These are phyloP conservation scores for Zancudomyces culisetae DNA, from an alignment of 371 early-diverging fungal genomes.

Conservation along the genomic window DNA sequence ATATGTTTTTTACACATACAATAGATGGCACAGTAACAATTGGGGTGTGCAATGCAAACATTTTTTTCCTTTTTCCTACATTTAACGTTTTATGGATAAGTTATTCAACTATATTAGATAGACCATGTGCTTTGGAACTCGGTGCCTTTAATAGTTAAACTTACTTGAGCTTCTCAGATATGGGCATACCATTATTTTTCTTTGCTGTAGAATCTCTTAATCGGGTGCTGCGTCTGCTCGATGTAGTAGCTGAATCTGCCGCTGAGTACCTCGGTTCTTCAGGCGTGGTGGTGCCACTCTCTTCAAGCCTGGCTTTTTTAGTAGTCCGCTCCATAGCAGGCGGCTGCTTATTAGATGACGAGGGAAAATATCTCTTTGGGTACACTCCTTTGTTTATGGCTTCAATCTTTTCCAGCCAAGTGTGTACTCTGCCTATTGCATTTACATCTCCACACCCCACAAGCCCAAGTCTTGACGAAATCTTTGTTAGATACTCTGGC, in stretches of 20 bases:
- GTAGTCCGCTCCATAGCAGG: background rate
- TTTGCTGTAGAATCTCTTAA: background rate
- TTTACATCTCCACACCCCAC: constrained; percentile 77
- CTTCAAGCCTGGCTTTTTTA: background rate
- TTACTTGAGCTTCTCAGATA: too few species aligned
- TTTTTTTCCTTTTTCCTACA: too few species aligned
- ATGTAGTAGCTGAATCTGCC: background rate
- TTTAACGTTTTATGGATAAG: too few species aligned
- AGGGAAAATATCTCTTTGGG: too few species aligned
- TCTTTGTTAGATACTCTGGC: constrained; percentile 58
- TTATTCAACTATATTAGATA: too few species aligned
- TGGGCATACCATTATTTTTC: too few species aligned
- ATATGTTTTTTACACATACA: too few species aligned
- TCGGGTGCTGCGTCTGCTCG: background rate
- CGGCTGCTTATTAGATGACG: too few species aligned
- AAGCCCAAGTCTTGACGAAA: constrained; percentile 40
- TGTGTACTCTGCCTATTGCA: constrained; percentile 73
- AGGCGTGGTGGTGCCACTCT: background rate
- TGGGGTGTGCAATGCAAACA: too few species aligned
- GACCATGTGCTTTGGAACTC: too few species aligned
- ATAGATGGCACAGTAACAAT: too few species aligned
- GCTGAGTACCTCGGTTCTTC: background rate
- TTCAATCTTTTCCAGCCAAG: constrained; percentile 57
- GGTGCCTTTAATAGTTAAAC: too few species aligned
- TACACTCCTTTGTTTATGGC: constrained; percentile 39